Conservation (phyloP, 306 rosid genomes). For the Casuarina glauca region DNA sequence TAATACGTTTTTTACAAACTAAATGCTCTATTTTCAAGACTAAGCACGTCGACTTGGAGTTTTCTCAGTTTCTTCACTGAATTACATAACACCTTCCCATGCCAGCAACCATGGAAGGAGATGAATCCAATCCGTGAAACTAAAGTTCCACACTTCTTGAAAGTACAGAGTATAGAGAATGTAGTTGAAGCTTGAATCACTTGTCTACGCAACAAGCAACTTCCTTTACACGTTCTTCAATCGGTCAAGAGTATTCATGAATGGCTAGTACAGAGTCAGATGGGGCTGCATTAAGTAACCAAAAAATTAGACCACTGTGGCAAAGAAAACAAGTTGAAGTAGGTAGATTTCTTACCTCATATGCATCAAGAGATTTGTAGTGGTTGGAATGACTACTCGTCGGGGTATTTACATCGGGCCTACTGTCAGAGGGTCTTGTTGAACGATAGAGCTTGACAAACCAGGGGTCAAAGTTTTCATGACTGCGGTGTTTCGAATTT, state of each 20-base stretch:
- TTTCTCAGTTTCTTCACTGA: background rate
- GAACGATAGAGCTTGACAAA: conserved; percentile 45
- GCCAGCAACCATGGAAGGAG: background rate
- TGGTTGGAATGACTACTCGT: conserved; percentile 29
- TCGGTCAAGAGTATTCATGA: background rate
- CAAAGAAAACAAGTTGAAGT: background rate
- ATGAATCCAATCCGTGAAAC: background rate
- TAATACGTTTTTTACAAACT: background rate
- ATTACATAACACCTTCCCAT: background rate
- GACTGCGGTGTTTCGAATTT: conserved; percentile 32
- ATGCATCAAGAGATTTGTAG: conserved; percentile 26
- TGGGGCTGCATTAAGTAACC: conserved; percentile 30
- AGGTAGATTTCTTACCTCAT: conserved; percentile 21
- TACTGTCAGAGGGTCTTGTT: conserved; percentile 28
- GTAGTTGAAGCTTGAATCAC: conserved; percentile 5
- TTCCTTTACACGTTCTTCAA: background rate
- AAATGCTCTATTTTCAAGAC: background rate
- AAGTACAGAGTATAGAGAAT: background rate
- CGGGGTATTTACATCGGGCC: conserved; percentile 28
- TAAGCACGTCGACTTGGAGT: background rate
- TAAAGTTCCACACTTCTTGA: background rate
- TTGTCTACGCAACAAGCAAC: background rate
- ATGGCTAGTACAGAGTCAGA: conserved; percentile 24
- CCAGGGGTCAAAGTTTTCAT: conserved; percentile 48
- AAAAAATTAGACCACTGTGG: conserved; percentile 9